These are phyloP conservation scores for Talaromyces sp. DNA, from an alignment of 2,329 filamentous ascomycete genomes.

Conservation along the genomic window DNA sequence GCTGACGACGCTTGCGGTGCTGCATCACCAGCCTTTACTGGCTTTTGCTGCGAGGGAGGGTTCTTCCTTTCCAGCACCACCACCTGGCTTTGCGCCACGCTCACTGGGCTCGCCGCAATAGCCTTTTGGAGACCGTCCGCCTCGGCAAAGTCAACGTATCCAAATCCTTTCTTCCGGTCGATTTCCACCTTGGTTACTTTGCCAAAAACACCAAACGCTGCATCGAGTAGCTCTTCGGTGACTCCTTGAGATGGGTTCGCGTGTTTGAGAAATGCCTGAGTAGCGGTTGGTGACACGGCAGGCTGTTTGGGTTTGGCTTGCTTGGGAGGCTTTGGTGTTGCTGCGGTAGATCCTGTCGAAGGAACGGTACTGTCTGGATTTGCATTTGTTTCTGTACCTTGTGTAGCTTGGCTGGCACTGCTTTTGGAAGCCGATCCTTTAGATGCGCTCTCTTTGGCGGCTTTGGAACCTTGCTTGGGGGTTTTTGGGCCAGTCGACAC, in stretches of 20 bases:
- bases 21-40: conserved; percentile 5
- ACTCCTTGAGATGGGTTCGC: conserved; percentile 87
- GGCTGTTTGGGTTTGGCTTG: conserved; percentile 24
- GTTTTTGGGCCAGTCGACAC: conserved; percentile 7
- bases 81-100: conserved; percentile 78
- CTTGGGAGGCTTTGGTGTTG: conserved; percentile 20
- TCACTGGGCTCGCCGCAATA: conserved; percentile 72
- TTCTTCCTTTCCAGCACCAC: conserved; percentile 66
- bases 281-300: conserved; percentile 21
- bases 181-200: conserved; percentile 77
- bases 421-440: conserved; percentile 3
- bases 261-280: conserved; percentile 67
- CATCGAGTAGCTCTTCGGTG: conserved; percentile 71
- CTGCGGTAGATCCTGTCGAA: conserved; percentile 9
- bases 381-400: not conserved
- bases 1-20: conserved; percentile 2
- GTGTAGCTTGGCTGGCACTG: conserved; percentile 3
- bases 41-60: conserved; percentile 5
- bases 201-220: conserved; percentile 70
- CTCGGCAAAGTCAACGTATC: conserved; percentile 82
- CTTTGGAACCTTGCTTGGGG: conserved; percentile 7
- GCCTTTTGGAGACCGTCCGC: conserved; percentile 69
- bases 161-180: conserved; percentile 90
- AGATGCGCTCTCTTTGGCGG: conserved; percentile 7
- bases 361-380: not conserved